Conservation (phyloP, 2,329 filamentous ascomycete genomes). For the Conoideocrella luteorostrata region DNA sequence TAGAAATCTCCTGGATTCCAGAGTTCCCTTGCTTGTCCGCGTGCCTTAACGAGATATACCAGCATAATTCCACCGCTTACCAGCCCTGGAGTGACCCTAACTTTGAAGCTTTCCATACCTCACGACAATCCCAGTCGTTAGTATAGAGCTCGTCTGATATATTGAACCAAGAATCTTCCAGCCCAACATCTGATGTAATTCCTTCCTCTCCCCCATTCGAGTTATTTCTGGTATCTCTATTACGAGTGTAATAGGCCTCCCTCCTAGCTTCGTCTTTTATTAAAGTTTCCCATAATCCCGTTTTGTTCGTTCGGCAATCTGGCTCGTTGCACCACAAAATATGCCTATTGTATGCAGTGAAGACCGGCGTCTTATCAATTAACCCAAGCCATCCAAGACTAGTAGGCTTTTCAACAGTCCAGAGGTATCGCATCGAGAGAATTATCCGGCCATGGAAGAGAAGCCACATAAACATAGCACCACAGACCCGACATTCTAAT, state of each 20-base stretch:
- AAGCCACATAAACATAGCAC: background rate
- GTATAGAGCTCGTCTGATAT: background rate
- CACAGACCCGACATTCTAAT: slow-evolving; percentile 3
- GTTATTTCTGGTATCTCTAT: background rate
- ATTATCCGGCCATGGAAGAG: background rate
- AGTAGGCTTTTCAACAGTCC: background rate
- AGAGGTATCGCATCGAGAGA: background rate
- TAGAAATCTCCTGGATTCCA: too few species aligned
- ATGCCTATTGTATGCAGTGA: background rate
- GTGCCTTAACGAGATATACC: too few species aligned
- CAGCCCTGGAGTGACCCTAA: background rate
- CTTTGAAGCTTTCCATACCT: background rate
- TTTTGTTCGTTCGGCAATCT: background rate
- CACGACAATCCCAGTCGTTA: background rate
- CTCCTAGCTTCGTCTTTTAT: background rate
- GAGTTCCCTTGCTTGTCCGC: too few species aligned
- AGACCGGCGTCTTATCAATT: background rate
- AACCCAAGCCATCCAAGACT: slow-evolving; percentile 2
- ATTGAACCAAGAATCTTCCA: background rate
- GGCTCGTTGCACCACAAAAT: slow-evolving; percentile 1
- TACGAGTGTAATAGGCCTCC: background rate
- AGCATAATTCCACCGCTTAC: background rate
- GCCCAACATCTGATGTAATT: background rate
- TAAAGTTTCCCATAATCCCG: background rate
- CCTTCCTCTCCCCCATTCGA: background rate